Conservation (phyloP, 2,329 filamentous ascomycete species). For the Ascomycota sp. region DNA sequence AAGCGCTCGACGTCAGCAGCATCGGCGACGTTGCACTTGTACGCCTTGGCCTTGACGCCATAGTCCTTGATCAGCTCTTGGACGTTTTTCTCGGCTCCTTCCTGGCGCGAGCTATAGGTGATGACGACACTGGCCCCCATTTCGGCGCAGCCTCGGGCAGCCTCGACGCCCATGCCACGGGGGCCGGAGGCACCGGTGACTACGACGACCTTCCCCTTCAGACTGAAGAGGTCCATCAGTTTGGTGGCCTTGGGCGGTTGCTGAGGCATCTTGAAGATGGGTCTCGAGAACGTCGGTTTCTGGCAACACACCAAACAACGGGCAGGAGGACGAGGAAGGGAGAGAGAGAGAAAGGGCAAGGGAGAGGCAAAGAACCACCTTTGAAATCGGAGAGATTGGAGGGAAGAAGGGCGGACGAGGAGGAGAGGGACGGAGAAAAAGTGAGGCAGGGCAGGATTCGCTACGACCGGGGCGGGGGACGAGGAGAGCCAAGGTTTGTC, state of each 20-base stretch:
- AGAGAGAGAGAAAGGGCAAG: background rate
- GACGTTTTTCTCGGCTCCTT: conserved; percentile 45
- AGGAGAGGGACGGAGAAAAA: too few species aligned
- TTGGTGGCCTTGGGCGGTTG: conserved; percentile 32
- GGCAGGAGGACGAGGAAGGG: too few species aligned
- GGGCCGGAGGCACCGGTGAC: conserved; percentile 50
- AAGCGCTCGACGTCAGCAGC: conserved; percentile 29
- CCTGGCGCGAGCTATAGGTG: conserved; percentile 52
- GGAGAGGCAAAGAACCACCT: too few species aligned
- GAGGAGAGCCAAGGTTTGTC: too few species aligned
- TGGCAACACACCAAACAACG: too few species aligned
- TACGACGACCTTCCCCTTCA: conserved; percentile 54
- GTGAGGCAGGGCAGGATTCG: too few species aligned
- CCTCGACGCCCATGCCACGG: conserved; percentile 49
- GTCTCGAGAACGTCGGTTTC: too few species aligned
- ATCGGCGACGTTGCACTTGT: conserved; percentile 37
- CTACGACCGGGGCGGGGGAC: too few species aligned
- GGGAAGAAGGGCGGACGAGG: too few species aligned
- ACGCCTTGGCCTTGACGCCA: conserved; percentile 44
- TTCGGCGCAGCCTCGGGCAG: conserved; percentile 50
- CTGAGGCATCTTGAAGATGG: conserved; percentile 31
- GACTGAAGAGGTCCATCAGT: conserved; percentile 47
- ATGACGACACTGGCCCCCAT: conserved; percentile 50
- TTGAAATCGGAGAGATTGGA: too few species aligned
- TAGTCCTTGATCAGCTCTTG: conserved; percentile 43